Base-by-base conservation (phyloP, 345 rosid species). In the Citrus inodora region DNA sequence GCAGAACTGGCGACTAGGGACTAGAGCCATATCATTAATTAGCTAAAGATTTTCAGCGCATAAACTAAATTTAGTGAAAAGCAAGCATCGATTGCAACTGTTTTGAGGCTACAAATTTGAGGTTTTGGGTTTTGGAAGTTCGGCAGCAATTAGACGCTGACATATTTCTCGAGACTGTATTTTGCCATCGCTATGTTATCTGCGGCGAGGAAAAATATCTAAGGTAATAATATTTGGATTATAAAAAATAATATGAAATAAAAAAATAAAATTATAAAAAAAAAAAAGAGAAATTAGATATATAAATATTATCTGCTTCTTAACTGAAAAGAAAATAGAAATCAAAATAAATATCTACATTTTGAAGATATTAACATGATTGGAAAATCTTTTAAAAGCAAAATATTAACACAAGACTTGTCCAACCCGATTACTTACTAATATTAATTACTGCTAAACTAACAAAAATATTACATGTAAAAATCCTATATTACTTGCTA, bases 1-100 rank as follows among this genome's bases (percentile, higher is more conserved):
- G 21, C 80, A 84, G 28, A 92, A 82, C 75, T 89, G 94, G 81
- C 87, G 88, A 83, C 71, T 83, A 17, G 95, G 90, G 24, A 78
- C 79, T 21, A 91, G 65, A 80, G 94, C 87, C 94, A 89, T 92
- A 63, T 13, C 48, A 71, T 75, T 5, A 48, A 62, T n/a, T 21
- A 46, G 48, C 51, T 11, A 75, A 30, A 28, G 4, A 51, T n/a
- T 33, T 60, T 33, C 8, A 60, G 25, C n/a, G 13, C 69, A 21
- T 46, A 46, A 11, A 3, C 13, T 46, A 46, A 70, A 28, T 70
- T 32, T 38, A 38, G 11, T 6, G 28, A 73, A 30, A 61, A 7
- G 25, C 5, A 25, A 38, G 9, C 67, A 73, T 60, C 56, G 37
- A 25, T 74, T 61, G 55, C 65, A 13, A 61, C 33, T 9, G 33